A percentile compares a stretch with the other conserved stretches of the same genome.
Evolutionary conservation across 2,329 filamentous ascomycete genomes (phyloP).

Genomic region (Fusarium armeniacum): DNA sequence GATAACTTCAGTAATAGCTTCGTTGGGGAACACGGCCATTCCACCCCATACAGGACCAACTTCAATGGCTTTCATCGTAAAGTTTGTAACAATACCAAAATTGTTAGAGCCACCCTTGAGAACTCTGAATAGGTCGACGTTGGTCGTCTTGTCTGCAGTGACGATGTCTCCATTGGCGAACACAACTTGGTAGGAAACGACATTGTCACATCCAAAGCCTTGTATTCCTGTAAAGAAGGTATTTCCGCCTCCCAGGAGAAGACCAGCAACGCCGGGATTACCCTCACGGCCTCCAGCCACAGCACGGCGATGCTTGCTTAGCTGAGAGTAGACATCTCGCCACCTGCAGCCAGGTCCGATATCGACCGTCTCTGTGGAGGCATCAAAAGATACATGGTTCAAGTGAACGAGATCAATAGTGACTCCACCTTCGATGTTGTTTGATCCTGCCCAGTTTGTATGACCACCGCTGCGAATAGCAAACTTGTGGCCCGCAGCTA

Average conservation of each 20-base stretch:
- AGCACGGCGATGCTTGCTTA: not conserved
- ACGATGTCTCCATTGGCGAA: not conserved
- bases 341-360: constrained; percentile 17
- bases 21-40: constrained; percentile 36
- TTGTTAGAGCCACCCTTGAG: constrained; percentile 18
- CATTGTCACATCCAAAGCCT: constrained; percentile 16
- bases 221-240: constrained; percentile 12
- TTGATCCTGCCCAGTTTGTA: constrained; percentile 15
- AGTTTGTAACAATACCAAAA: constrained; percentile 47
- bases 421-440: constrained; percentile 8
- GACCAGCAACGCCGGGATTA: constrained; percentile 10
- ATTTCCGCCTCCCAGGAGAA: constrained; percentile 13
- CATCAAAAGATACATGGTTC: not conserved
- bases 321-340: constrained; percentile 5
- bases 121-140: not conserved
- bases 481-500: constrained; percentile 12
- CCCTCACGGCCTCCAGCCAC: constrained; percentile 15
- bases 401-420: constrained; percentile 17
- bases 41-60: constrained; percentile 35
- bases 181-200: not conserved
- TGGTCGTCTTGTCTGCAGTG: not conserved
- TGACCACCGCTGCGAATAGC: constrained; percentile 11
- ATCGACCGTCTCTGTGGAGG: not conserved
- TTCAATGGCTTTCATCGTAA: constrained; percentile 49
- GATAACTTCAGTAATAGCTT: constrained; percentile 26